Conservation (phyloP, 2,329 filamentous ascomycete species). For the Coleophoma cylindrospora region DNA sequence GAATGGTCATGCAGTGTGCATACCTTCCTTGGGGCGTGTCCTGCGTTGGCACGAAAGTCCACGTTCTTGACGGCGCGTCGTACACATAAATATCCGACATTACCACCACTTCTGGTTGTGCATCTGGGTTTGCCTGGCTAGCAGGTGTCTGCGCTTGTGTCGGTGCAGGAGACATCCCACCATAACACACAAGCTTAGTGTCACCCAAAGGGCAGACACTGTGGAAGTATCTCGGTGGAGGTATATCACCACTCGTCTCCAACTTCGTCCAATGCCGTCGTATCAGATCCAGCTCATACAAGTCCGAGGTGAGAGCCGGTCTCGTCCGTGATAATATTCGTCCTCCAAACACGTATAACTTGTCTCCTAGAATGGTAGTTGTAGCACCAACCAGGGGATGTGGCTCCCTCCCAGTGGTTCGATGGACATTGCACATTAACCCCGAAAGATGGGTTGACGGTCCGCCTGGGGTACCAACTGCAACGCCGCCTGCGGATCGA, state of each 20-base stretch:
- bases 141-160: slow-evolving; percentile 36
- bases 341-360: slow-evolving; percentile 94
- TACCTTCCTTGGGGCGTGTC: slow-evolving; percentile 91
- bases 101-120: slow-evolving; percentile 82
- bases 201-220: slow-evolving; percentile 92
- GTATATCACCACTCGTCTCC: slow-evolving; percentile 77
- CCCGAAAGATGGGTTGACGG: slow-evolving; percentile 55
- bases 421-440: slow-evolving; percentile 66
- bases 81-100: slow-evolving; percentile 99
- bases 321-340: slow-evolving; percentile 79
- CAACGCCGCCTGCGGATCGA: slow-evolving; percentile 29
- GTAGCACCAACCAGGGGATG: slow-evolving; percentile 90
- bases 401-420: slow-evolving; percentile 88
- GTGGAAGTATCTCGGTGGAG: slow-evolving; percentile 92
- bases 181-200: slow-evolving; percentile 95
- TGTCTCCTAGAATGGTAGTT: slow-evolving; percentile 91
- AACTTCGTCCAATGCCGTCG: slow-evolving; percentile 90
- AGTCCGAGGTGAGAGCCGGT: slow-evolving; percentile 77
- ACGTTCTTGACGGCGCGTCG: slow-evolving; percentile 75
- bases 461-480: slow-evolving; percentile 37
- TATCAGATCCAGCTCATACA: slow-evolving; percentile 92
- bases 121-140: slow-evolving; percentile 44
- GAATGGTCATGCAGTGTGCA: slow-evolving; percentile 89
- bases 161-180: slow-evolving; percentile 84
- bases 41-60: slow-evolving; percentile 77